Base-by-base conservation (phyloP, 2,329 filamentous ascomycete genomes). In the Zalaria obscura region DNA sequence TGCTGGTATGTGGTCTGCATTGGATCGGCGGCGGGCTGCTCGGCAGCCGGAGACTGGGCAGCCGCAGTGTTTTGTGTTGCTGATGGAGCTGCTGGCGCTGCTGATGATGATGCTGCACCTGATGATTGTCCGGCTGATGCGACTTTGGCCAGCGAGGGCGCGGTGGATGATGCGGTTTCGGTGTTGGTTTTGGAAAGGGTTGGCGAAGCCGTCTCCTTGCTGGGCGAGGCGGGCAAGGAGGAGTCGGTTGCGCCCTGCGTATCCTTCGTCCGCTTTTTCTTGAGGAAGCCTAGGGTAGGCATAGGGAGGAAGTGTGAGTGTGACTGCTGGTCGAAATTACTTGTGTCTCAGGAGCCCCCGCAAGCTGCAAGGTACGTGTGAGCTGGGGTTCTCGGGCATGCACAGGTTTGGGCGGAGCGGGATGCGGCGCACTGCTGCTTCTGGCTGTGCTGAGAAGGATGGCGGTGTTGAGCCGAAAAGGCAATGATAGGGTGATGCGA, bases 221-320 rank as follows among this genome's bases (percentile, higher is more conserved):
- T 71, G 56, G 78, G 71, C 57, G 78, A 76, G 53, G 73, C 73
- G 61, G 84, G 78, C 60, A 76, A 72, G 60, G 79, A 76, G 59
- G 72, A 63, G 62, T 78, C 73, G 53, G 63, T 62, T 60, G 62
- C 64, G 49, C 69, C 66, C 53, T 66, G 63, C 55, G 78, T 83
- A 70, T 95, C 87, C 77, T 87, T 93, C 68, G 87, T 93, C 76
- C 87, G 81, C 76, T 93, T 94, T 77, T 94, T 96, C 76, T 95
- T 95, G 62, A 96, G 78, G 61, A 95, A 87, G 65, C 86, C 86
- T 72, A 95, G 76, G 65, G 77, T 84, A 79, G 88, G 91, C 91
- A 98, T 96, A 64, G 56, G 29, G 29, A 32, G 35, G 29, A 40
- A 34, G 27, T 26, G 33, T 37, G 44, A 34, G 27, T 26, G 33